Base-by-base conservation (phyloP, 768 basidiomycete genomes). In the Coprinopsis sp. region DNA sequence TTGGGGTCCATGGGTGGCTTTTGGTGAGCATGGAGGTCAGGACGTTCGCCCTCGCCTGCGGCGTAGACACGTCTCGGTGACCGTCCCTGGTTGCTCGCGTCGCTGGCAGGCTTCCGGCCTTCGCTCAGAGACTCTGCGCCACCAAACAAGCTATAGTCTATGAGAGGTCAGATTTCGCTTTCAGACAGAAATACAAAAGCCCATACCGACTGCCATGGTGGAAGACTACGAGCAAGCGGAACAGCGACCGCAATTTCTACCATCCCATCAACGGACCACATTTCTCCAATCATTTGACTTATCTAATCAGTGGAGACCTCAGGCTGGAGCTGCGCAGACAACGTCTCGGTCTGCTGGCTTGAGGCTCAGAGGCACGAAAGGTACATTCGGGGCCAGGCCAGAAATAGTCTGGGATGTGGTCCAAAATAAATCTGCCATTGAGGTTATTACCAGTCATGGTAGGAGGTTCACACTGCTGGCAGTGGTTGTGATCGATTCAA, bases 61-160 rank as follows among this genome's bases (percentile, higher is more conserved):
- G 76, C 64, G 36, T 71, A 70, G 0, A 79, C 79, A 37, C 78
- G 78, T 53, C 74, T 72, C 6, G 73, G 74, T 19, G 75, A 65
- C 44, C 79, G 69, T 56, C 59, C 58, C 46, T 64, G 2, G 13
- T 23, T 19, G 19, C 13, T 19, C 13, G n/a, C 41, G n/a, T 27
- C n/a, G 11, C 37, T 19, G 7, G 25, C 25, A 19, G 49, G 28
- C 31, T 52, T 49, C 21, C 67, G 66, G 46, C 72, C 81, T 47
- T 85, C 82, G 6, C 69, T 53, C 29, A 87, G 67, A 2, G 84
- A 81, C 54, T 94, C 91, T 8, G 91, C 91, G 5, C 91, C 91
- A 37, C 91, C 91, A 51, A 77, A 88, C 43, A 83, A 74, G 55
- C 87, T 89, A 64, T 79, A 91, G 60, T 91, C 87, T 87, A 31